Base-by-base conservation (phyloP, 352 stramenopile species). In the Globisporangium paroecandrum region DNA sequence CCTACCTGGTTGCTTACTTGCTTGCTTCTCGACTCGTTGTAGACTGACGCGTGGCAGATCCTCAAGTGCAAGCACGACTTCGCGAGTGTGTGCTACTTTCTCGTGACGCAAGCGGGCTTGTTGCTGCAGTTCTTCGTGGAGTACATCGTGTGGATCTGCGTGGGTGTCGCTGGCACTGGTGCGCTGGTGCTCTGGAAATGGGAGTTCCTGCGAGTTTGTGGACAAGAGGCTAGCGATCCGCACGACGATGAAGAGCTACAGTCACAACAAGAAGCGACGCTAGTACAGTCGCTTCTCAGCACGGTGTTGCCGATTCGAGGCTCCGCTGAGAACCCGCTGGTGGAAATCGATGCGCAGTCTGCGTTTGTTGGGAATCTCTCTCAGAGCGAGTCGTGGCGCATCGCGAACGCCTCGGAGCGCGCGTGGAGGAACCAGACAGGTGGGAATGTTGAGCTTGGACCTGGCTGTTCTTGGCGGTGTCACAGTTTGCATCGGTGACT, bases 61-160 rank as follows among this genome's bases (percentile, higher is more conserved):
- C 69, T 92, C 34, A 66, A 66, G 20, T 85, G 82, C 57, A 69
- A 75, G 10, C 73, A 87, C 53, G 82, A 78, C 55, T 65, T 79
- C 58, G 62, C 49, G 25, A 82, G 68, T 25, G 64, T 92, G 0
- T 65, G 77, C 46, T 81, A 76, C 59, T 74, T 81, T 24, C 13
- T 87, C 20, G 61, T 80, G 65, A 73, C 65, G 56, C 78, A 85
- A 32, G 67, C 55, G 4, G 67, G 69, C 3, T 69, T 82, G 9
- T 36, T 90, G 10, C 24, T 74, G 27, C 74, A 79, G 12, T 54
- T 72, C 29, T 47, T 80, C 9, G 59, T 80, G 20, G 75, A 73
- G 12, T 89, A 89, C 32, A 41, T 82, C 12, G 53, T 87, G 10
- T 69, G 82, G 63, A 65, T 84, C 20, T 13, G 69, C 3, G 38